A percentile compares a stretch with the other conserved stretches of the same genome.
Evolutionary conservation across 2,329 filamentous ascomycete species (phyloP).

Genomic region (Colletotrichum australisinense): DNA sequence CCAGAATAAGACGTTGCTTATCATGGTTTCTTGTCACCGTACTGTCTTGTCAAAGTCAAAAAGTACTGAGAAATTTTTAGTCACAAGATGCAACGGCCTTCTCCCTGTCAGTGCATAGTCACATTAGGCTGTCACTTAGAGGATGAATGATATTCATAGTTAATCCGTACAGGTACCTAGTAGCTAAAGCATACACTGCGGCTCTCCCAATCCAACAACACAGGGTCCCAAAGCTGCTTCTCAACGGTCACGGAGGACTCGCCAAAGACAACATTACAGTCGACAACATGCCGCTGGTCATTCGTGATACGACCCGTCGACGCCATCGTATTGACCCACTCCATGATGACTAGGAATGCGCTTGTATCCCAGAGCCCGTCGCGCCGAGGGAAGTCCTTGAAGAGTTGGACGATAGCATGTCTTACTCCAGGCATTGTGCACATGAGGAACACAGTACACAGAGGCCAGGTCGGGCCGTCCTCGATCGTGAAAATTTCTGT

Average conservation of each 20-base stretch:
- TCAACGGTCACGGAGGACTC: neutral
- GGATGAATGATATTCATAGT: too few species aligned
- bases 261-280: neutral
- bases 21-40: too few species aligned
- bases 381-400: constrained; percentile 53
- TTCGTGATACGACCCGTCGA: neutral
- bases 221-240: neutral
- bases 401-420: constrained; percentile 52
- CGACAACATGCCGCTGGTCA: neutral
- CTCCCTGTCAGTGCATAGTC: too few species aligned
- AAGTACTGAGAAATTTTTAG: too few species aligned
- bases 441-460: constrained; percentile 53
- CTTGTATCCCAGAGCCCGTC: constrained; percentile 58
- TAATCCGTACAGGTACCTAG: neutral
- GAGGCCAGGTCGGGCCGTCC: constrained; percentile 45
- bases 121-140: too few species aligned
- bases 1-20: too few species aligned
- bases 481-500: constrained; percentile 12
- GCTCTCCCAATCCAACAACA: neutral
- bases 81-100: too few species aligned
- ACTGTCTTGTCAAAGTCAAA: too few species aligned
- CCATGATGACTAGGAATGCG: constrained; percentile 44
- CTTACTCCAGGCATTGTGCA: constrained; percentile 51
- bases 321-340: neutral
- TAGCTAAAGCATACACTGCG: neutral